Evolutionary conservation across 225 moss, liverwort and hornwort genomes (phyloP), one percentile per base, ranked within the genome.

Genomic region (Bryoerythrophyllum caledonicum): DNA sequence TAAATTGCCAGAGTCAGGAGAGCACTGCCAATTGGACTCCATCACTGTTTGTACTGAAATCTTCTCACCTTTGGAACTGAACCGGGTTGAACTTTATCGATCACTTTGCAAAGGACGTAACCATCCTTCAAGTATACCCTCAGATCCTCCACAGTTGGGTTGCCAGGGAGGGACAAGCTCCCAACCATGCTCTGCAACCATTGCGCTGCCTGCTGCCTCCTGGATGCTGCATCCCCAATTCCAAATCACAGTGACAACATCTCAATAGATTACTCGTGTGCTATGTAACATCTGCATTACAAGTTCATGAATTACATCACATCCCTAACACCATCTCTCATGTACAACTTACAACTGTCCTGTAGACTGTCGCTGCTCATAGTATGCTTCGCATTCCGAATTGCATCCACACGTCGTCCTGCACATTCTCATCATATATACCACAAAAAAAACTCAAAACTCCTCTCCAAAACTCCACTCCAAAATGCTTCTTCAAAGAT

Each of bases 141-240:
- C 32, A 89, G 70, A 49, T 89, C 89, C 74, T 89, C 89, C 63
- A 84, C 80, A 25, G 87, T 82, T 62, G 85, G 84, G 41, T 78
- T 67, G 21, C 55, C 68, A 68, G 80, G 32, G 14, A 87, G 80
- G 67, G 82, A 70, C 75, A 81, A 65, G 46, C 71, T 76, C 52
- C 78, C 87, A 76, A 76, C 71, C 80, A 89, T 82, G 38, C 54
- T 78, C 49, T 85, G 87, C 78, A 89, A 80, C 89, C 89, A 89
- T 70, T 84, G 84, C 41, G 82, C 78, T 60, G 89, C 89, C 84
- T 84, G 85, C 60, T 80, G 74, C 67, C 87, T 84, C 65, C 85
- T 87, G 34, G 51, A 82, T 63, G 82, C 89, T 89, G 80, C 63
- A 49, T 49, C 6, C 46, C 15, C 46, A 70, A 46, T 70, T 68